Evolutionary conservation across 768 basidiomycete genomes (phyloP), one percentile per base, ranked within the genome.

Genomic region (Tricholoma sp.): DNA sequence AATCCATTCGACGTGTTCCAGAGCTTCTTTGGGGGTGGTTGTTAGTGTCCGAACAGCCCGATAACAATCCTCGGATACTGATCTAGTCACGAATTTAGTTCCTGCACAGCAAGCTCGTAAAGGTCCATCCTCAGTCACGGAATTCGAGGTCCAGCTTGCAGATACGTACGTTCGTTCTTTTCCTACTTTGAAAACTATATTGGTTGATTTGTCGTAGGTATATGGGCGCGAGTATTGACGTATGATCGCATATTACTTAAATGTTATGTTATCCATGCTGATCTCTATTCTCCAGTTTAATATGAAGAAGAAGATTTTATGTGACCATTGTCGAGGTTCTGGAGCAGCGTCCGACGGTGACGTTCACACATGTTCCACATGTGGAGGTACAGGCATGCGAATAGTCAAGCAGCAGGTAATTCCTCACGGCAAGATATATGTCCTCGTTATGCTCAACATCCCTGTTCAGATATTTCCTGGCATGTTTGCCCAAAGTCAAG

Each of bases 1-100:
- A 94, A 98, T 67, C 95, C 96, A 17, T 94, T 98, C 66, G 97
- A 98, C 70, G 81, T 97, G 62, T 99, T 99, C 73, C 83, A 88
- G 41, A 87, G 76, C 63, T 97, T 98, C 79, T 99, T 99, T 61
- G 91, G 91, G 52, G 88, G 87, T 59, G 81, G 88, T 88, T 55
- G 47, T 49, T 15, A 49, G 47, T 49, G 11, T 32, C n/a, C 4
- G 32, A n/a, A n/a, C 6, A 6, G 6, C 11, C 2, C 3, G 8
- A n/a, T 9, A 49, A 49, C 7, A 49, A 32, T 31, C 31, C 29
- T 32, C 6, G 9, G 13, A 24, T 7, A 2, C 47, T 49, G 11
- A 49, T 10, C 8, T 17, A 29, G 4, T n/a, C 8, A 9, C 32
- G 29, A 49, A 17, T 32, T 12, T 17, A 49, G 47, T 15, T 49